A percentile compares a stretch with the other conserved stretches of the same genome.
These are phyloP conservation scores for Lepidium campestre DNA, from an alignment of 441 rosid genomes.

Conservation along the genomic window DNA sequence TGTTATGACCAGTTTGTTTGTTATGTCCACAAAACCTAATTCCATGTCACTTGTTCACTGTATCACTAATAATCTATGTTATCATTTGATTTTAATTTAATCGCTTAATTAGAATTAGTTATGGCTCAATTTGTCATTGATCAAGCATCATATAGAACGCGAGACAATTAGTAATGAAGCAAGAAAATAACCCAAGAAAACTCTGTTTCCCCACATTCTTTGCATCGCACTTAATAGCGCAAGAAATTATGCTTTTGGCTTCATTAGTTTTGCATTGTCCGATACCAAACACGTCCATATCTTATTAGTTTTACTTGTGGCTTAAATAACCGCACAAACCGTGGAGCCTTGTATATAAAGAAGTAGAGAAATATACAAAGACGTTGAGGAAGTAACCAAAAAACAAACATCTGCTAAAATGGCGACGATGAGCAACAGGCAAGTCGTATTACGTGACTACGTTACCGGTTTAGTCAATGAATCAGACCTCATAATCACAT, in stretches of 20 bases:
- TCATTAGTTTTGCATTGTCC: conserved; percentile 9
- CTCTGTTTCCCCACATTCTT: background rate
- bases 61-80: no score
- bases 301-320: no score
- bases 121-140: no score
- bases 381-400: background rate
- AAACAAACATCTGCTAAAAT: background rate
- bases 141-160: no score
- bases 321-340: background rate
- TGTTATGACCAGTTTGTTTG: background rate
- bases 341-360: background rate
- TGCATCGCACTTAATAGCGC: background rate
- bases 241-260: conserved; percentile 1
- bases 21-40: background rate
- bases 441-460: conserved; percentile 30
- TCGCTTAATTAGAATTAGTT: no score
- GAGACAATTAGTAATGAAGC: background rate
- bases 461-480: conserved; percentile 27
- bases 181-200: background rate
- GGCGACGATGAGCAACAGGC: conserved; percentile 27
- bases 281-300: background rate
- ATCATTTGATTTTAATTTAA: no score
- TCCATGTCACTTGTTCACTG: background rate
- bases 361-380: background rate
- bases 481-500: conserved; percentile 32